Evolutionary conservation across 2,329 filamentous ascomycete species (phyloP), one percentile per base, ranked within the genome.

Genomic region (Xylaria sp.): DNA sequence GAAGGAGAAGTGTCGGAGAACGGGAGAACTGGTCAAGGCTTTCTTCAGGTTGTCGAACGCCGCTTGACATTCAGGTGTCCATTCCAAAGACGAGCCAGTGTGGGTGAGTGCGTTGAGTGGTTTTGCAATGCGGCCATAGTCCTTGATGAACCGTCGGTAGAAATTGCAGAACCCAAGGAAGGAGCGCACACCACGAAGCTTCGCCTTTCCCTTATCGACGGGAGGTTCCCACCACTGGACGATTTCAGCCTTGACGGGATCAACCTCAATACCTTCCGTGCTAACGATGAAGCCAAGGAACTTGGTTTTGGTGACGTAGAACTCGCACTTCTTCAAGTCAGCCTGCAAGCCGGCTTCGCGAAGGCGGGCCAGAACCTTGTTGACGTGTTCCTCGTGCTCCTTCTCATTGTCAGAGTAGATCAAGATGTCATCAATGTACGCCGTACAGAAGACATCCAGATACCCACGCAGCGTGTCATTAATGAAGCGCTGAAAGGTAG

Each of bases 241-340:
- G 2, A 47, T 47, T 2, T 47, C 13, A 6, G n/a, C 44, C n/a
- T 47, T 47, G 13, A 13, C 11, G 11, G 44, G 4, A n/a, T 47
- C 44, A 2, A 47, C n/a, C n/a, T 11, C 13, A n/a, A 47, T n/a
- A 1, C 44, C 44, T 11, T 47, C 13, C 1, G 55, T 59, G 16
- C 52, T 57, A 30, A 74, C 69, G 55, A 69, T 70, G 60, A 69
- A 72, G 16, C 68, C 62, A 47, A 75, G 61, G 59, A 70, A 75
- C 39, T 70, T 60, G 34, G 69, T 63, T 58, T 66, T 48, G n/a
- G 68, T 63, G 34, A 62, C 64, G 60, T 70, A 63, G 61, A 73
- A 74, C 49, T 69, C 55, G 63, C 59, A 73, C 63, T 75, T 75
- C 3, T 66, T 58, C 35, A 65, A 63, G 30, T 66, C 61, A n/a